phyloP scores from a whole-genome alignment of 306 rosid genomes.

The Sophora flavescens region DNA sequence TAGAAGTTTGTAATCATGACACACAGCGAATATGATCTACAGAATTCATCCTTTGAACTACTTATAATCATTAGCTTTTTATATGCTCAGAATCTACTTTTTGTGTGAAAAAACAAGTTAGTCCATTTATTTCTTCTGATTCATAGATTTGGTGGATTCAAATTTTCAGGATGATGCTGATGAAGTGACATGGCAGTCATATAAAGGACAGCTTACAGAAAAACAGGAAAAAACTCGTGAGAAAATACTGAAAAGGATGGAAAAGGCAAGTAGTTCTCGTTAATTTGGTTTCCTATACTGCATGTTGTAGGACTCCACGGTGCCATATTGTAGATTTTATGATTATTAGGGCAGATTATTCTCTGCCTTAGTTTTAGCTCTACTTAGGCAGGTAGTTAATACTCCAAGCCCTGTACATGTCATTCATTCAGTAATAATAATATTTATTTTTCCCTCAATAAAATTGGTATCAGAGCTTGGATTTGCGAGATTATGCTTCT shows the following conservation, averaged over 20 bases:
- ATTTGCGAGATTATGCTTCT: neutral
- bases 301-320: neutral
- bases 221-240: slow-evolving; percentile 93
- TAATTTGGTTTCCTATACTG: slow-evolving; percentile 13
- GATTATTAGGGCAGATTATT: too few relatives aligned
- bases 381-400: too few relatives aligned
- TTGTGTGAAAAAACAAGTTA: slow-evolving; percentile 25
- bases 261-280: slow-evolving; percentile 66
- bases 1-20: slow-evolving; percentile 36
- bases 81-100: slow-evolving; percentile 30
- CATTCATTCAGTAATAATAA: neutral
- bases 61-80: neutral
- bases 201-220: slow-evolving; percentile 91
- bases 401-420: neutral
- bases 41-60: slow-evolving; percentile 31
- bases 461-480: neutral
- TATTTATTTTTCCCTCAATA: too few relatives aligned
- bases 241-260: slow-evolving; percentile 85
- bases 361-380: too few relatives aligned
- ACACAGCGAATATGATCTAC: slow-evolving; percentile 24
- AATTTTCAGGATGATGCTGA: slow-evolving; percentile 79
- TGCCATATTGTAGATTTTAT: neutral
- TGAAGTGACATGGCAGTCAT: slow-evolving; percentile 96
- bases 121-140: slow-evolving; percentile 41
- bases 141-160: slow-evolving; percentile 43